Base-by-base conservation (phyloP, 2,329 filamentous ascomycete species). In the Scedosporium aurantiacum region DNA sequence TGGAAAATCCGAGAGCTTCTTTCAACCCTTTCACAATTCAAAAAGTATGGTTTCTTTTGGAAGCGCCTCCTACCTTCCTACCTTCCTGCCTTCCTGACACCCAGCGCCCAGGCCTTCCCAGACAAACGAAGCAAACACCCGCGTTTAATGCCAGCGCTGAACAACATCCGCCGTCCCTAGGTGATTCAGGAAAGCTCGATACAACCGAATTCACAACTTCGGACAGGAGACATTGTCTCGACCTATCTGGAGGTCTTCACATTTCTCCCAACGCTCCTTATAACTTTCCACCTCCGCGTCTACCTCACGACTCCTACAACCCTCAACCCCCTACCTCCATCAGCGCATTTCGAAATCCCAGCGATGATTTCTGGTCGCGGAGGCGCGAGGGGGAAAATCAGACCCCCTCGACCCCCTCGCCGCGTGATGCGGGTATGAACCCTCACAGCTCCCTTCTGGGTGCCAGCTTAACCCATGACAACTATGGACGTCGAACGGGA, bases 301-400 rank as follows among this genome's bases (percentile, higher is more conserved):
- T 21, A 52, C 23, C 50, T 12, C 50, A 47, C 16, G n/a, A 7
- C 21, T 23, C n/a, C 43, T 7, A n/a, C 21, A 14, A 47, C 2
- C 5, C 43, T 10, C 32, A 37, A 12, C 32, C 43, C 32, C 43
- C 8, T 21, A 21, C 43, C 43, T 37, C 32, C 14, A 37, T 37
- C 32, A 37, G 32, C 32, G 32, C 32, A 37, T 37, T 37, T 37
- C 32, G 32, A 37, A 37, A 37, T 37, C 32, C 14, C 10, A 37
- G 32, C 32, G 10, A 64, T 64, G 63, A 60, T 64, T 40, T 63
- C 63, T n/a, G 63, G 62, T n/a, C 43, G 52, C 2, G 60, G 62
- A 25, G 52, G 61, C 12, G 45, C 55, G 28, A 41, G 58, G 27
- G 52, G 52, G 14, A 62, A 37, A 52, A 52, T 60, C 40, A 32